Evolutionary conservation across 495 filamentous ascomycete genomes (phyloP).

Genomic region (Chaetomidium leptoderma): DNA sequence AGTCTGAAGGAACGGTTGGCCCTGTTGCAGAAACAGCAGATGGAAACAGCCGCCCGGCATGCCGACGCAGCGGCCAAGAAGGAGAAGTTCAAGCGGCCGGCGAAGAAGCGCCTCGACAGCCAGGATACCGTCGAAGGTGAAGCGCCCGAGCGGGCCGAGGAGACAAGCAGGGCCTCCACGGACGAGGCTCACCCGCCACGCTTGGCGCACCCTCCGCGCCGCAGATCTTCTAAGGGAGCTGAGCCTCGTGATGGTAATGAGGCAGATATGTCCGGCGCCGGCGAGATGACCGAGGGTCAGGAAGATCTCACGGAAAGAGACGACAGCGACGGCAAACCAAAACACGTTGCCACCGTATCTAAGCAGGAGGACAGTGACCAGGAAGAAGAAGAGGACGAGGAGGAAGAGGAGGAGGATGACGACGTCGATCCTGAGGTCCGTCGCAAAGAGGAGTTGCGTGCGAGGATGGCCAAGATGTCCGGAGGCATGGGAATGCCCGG

Average conservation of each 20-base stretch:
- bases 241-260: conserved; percentile 72
- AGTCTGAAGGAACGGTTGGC: conserved; percentile 94
- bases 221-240: conserved; percentile 52
- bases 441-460: conserved; percentile 82
- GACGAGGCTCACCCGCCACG: conserved; percentile 52
- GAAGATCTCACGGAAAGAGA: conserved; percentile 72
- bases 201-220: conserved; percentile 40
- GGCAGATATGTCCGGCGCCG: conserved; percentile 82
- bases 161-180: conserved; percentile 54
- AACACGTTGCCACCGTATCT: conserved; percentile 29
- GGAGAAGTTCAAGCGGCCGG: conserved; percentile 77
- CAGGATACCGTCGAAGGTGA: conserved; percentile 42
- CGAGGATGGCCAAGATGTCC: conserved; percentile 97
- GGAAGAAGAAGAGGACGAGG: conserved; percentile 46
- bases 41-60: conserved; percentile 77
- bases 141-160: conserved; percentile 47
- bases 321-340: conserved; percentile 59
- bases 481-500: conserved; percentile 97
- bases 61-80: conserved; percentile 77
- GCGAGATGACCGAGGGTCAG: conserved; percentile 75
- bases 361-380: conserved; percentile 40
- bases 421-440: conserved; percentile 88
- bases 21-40: conserved; percentile 85
- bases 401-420: conserved; percentile 76
- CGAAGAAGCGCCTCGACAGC: conserved; percentile 73